Base-by-base conservation (phyloP, 805 yeast species). In the Wickerhamiella brachini region DNA sequence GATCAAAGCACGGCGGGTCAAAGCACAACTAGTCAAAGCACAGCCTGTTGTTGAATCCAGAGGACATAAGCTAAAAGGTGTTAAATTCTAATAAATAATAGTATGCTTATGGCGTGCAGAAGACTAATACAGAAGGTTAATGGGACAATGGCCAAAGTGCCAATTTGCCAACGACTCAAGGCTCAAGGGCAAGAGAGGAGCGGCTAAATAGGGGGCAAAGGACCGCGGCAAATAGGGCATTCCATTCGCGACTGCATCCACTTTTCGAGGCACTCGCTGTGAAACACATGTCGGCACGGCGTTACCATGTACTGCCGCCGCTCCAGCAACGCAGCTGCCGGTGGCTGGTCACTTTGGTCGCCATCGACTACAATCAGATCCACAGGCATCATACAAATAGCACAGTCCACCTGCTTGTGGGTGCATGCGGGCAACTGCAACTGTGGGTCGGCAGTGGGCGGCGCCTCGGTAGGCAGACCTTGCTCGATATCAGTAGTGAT, bases 171-270 rank as follows among this genome's bases (percentile, higher is more conserved):
- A n/a, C n/a, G n/a, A n/a, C n/a, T n/a, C n/a, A n/a, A n/a, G n/a
- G n/a, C n/a, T n/a, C n/a, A n/a, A n/a, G n/a, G n/a, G n/a, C n/a
- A n/a, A n/a, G n/a, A 24, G 26, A 24, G 5, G 26, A 8, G 8
- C 26, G 26, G 20, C 67, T 66, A 86, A 49, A 84, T 69, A 1
- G 96, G 95, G 1, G 97, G 97, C 42, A 90, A 68, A 21, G 86
- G 76, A 51, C 79, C 78, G 60, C 97, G 75, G 67, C 97, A 90
- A 6, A 88, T 89, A 0, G 97, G 97, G 67, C 97, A 90, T 61
- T 88, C 95, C 48, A 90, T 67, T 60, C 88, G 85, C 63, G 86
- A 84, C 64, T 81, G 78, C 96, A 90, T 87, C 97, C 97, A 90
- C 55, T 76, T 79, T 62, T 85, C 94, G 56, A 90, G 69, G 68